Evolutionary conservation across 2,329 filamentous ascomycete genomes (phyloP), one percentile per base, ranked within the genome.

Genomic region (Sporothrix mexicana): DNA sequence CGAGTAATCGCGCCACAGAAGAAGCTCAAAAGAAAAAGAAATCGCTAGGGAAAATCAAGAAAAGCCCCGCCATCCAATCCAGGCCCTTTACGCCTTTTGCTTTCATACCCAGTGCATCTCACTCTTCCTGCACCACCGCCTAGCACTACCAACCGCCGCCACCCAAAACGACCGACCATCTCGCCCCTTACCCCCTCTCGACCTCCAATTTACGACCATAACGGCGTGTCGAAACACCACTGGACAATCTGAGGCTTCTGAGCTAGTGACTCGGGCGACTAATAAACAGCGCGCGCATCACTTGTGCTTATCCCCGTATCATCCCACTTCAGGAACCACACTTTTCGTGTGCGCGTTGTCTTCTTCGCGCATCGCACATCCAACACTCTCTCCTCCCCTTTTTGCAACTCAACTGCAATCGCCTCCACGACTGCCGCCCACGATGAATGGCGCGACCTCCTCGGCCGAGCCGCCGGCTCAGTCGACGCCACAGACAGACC

Each of bases 391-490:
- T 36, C 49, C 30, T 49, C 25, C 15, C 41, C 23, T 13, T 51
- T n/a, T 51, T 49, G 9, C 61, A 66, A 23, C 61, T 9, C 57
- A 41, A 61, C 57, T 13, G 9, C 66, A 25, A 41, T 53, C 66
- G 43, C 47, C 25, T 25, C 30, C 66, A 47, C 47, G 66, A 68
- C 51, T 20, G 51, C 47, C 69, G 25, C 45, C 49, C 73, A 75
- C 73, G 47, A 76, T 76, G 75, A 76, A 74, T 73, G 74, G 73
- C 73, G 69, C 69, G 23, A n/a, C 72, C 43, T 55, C 73, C 20
- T 41, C 72, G 10, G 53, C 55, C 67, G 73, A 75, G 20, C 69
- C 36, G 20, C 15, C 74, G 25, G 64, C 73, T 43, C 49, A 59
- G 3, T 15, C 71, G 7, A 41, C 64, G 69, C 71, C 53, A 43